Evolutionary conservation across 2,329 filamentous ascomycete genomes (phyloP).

Genomic region (Aschersonia sp.): DNA sequence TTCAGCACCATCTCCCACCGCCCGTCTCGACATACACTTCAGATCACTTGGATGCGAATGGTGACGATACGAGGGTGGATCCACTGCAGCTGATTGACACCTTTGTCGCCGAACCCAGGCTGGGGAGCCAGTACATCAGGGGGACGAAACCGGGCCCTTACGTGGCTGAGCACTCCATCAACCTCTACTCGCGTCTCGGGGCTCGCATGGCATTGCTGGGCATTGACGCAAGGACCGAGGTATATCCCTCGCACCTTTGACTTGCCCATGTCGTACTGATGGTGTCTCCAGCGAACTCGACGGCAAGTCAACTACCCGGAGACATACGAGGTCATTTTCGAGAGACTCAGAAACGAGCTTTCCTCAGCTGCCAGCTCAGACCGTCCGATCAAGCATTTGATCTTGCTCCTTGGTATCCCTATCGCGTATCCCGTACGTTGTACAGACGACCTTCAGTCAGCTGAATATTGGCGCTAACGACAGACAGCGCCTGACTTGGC

Average conservation of each 20-base stretch:
- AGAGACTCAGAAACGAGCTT: conserved; percentile 61
- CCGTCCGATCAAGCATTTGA: conserved; percentile 73
- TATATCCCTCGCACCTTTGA: conserved; percentile 13
- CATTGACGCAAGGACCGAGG: conserved; percentile 84
- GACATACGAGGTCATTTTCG: conserved; percentile 75
- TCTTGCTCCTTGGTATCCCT: conserved; percentile 76
- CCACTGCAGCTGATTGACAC: conserved; percentile 59
- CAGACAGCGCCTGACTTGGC: conserved; percentile 68
- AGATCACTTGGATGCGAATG: conserved; percentile 9
- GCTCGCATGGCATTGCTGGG: conserved; percentile 73
- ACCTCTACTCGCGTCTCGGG: conserved; percentile 73
- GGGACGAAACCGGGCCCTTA: conserved; percentile 72
- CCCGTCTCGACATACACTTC: conserved; percentile 77
- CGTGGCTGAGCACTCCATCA: conserved; percentile 76
- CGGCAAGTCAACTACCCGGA: conserved; percentile 92
- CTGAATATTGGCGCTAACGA: conserved; percentile 1
- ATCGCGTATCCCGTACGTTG: conserved; percentile 61
- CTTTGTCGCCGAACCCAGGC: conserved; percentile 45
- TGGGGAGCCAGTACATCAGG: conserved; percentile 63
- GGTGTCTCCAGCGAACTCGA: conserved; percentile 51
- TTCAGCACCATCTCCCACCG: conserved; percentile 86
- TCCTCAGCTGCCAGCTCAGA: conserved; percentile 47
- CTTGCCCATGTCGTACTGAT: background rate
- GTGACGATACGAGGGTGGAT: conserved; percentile 41
- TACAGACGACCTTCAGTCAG: conserved; percentile 14